Evolutionary conservation across 116 monocot genomes (phyloP).

Genomic region (Papilionanthe hybrid): DNA sequence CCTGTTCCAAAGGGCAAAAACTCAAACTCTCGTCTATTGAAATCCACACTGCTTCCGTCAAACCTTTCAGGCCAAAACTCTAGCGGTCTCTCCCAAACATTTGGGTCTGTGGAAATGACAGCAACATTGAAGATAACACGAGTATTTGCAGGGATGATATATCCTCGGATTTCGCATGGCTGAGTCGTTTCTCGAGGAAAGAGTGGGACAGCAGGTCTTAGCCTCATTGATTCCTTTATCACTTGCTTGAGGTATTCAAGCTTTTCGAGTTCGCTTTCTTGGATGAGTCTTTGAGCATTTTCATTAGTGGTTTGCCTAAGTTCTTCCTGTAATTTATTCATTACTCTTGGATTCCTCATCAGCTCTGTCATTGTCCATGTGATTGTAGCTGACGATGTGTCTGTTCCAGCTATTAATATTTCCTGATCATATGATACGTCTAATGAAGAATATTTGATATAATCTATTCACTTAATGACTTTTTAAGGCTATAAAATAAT

Average conservation of each 20-base stretch:
- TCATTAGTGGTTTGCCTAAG: too few relatives aligned
- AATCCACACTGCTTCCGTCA: constrained; percentile 4
- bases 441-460: too few relatives aligned
- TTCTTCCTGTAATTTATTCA: too few relatives aligned
- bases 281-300: too few relatives aligned
- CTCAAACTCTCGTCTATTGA: constrained; percentile 15
- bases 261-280: too few relatives aligned
- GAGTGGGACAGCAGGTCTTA: constrained; percentile 16
- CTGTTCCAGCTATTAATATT: constrained; percentile 25
- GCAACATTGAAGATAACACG: too few relatives aligned
- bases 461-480: too few relatives aligned
- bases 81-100: not conserved
- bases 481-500: too few relatives aligned
- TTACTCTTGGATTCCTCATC: too few relatives aligned
- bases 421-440: constrained; percentile 5
- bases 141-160: not conserved
- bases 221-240: constrained; percentile 15
- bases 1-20: constrained; percentile 9
- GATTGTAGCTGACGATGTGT: constrained; percentile 8
- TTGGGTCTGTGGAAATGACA: not conserved
- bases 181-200: constrained; percentile 15
- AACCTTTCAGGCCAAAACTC: not conserved
- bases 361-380: too few relatives aligned
- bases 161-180: not conserved
- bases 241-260: constrained; percentile 12